Base-by-base conservation (phyloP, 306 rosid species). In the Vicia villosa region DNA sequence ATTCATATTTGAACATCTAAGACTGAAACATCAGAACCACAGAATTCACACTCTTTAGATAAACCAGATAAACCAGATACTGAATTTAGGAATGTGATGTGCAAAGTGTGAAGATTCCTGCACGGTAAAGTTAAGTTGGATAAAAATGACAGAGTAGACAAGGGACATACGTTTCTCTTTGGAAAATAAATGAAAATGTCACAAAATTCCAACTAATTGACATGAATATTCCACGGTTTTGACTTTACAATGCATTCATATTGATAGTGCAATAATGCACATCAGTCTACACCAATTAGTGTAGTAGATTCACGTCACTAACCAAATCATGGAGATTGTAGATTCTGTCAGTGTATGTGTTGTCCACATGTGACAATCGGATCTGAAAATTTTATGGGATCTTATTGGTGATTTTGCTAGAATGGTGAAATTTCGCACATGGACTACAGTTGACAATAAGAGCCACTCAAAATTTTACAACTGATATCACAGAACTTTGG, bases 241-340 rank as follows among this genome's bases (percentile, higher is more conserved):
- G 37, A 41, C n/a, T n/a, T n/a, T n/a, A n/a, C n/a, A 59, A 34
- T 32, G 43, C 26, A 8, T 59, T 59, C 26, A 59, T 17, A 51
- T 51, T 51, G 7, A 51, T 15, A 37, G 28, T 61, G 65, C 30
- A 21, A n/a, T 63, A 65, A 42, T 64, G 40, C 34, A 65, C 49
- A 54, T 54, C 16, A 65, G 37, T 6, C 21, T 43, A 74, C 66
- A 54, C 58, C 17, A 52, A 12, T 9, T 5, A 38, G 45, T 46
- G 51, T 47, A 17, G 10, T 24, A 65, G 38, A 66, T 54, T 16
- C 49, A 19, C 14, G 5, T n/a, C 58, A 63, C n/a, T n/a, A n/a
- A n/a, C 24, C 1, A 16, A 10, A 26, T 61, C 52, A 52, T 40
- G 51, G 46, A 50, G 43, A 37, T 20, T 40, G 19, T 34, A 40